Percentiles rank a stretch among this genome's conserved stretches.
phyloP scores from a whole-genome alignment of 2,329 filamentous ascomycete species.

The Rhinocladiella similis region DNA sequence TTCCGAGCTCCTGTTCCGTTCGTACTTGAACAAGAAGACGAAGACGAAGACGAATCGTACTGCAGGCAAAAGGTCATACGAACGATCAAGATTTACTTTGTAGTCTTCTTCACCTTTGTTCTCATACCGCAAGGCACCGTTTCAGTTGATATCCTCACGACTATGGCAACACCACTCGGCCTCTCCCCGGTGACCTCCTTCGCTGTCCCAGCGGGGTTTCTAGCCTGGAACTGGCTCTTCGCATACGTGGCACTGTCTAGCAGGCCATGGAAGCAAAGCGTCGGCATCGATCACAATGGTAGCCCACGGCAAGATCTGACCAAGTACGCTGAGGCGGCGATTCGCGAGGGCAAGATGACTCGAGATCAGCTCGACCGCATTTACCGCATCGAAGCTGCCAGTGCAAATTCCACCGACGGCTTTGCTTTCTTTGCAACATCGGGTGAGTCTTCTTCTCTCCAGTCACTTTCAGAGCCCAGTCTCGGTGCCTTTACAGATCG shows the following conservation, averaged over 20 bases:
- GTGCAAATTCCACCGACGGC: constrained; percentile 47
- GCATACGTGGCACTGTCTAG: constrained; percentile 47
- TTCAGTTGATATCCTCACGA: neutral
- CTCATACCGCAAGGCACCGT: too few species aligned
- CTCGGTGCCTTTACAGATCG: too few species aligned
- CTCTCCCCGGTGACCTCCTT: constrained; percentile 3
- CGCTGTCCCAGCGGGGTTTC: constrained; percentile 13
- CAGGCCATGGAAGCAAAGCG: constrained; percentile 44
- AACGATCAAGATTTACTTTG: too few species aligned
- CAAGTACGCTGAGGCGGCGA: constrained; percentile 47
- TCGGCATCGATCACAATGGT: constrained; percentile 50
- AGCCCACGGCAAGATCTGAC: constrained; percentile 48
- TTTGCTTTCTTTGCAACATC: constrained; percentile 36
- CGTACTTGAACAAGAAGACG: too few species aligned
- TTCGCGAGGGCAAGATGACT: constrained; percentile 47
- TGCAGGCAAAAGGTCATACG: too few species aligned
- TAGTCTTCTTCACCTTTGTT: too few species aligned
- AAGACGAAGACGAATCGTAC: too few species aligned
- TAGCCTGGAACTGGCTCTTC: constrained; percentile 34
- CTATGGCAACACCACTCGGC: constrained; percentile 3
- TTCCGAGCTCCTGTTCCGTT: too few species aligned
- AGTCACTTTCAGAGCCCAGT: too few species aligned
- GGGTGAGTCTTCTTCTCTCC: constrained; percentile 6
- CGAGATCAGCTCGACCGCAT: constrained; percentile 39
- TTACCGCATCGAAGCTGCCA: constrained; percentile 33